Conservation (phyloP, 2,329 filamentous ascomycete species). For the Beauveria bassiana region DNA sequence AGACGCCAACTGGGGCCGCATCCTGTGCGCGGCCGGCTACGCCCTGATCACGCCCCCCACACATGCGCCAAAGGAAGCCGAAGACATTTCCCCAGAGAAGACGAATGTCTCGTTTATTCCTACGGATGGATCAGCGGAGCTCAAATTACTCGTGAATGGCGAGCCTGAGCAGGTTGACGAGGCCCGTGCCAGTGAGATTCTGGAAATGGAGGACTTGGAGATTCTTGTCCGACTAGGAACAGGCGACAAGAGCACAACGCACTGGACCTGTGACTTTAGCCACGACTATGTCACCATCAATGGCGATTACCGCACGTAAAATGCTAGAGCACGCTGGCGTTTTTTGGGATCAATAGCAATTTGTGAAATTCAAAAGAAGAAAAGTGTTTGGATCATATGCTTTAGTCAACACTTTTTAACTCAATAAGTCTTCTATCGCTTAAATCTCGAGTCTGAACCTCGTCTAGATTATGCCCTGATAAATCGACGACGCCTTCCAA, state of each 20-base stretch:
- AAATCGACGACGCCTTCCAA: background rate
- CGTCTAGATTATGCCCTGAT: too few species aligned
- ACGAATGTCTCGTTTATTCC: conserved; percentile 77
- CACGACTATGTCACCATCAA: conserved; percentile 71
- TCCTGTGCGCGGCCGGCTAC: conserved; percentile 91
- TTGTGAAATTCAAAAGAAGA: background rate
- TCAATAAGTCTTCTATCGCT: background rate
- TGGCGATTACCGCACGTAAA: conserved; percentile 57
- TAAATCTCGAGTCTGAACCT: background rate
- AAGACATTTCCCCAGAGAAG: conserved; percentile 57
- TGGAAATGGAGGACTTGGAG: conserved; percentile 71
- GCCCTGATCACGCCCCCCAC: conserved; percentile 53
- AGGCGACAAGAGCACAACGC: conserved; percentile 58
- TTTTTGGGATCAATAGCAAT: background rate
- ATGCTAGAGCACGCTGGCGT: background rate
- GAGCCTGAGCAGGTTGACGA: conserved; percentile 78
- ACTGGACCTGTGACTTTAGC: conserved; percentile 83
- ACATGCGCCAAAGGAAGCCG: conserved; percentile 48
- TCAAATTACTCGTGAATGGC: conserved; percentile 69
- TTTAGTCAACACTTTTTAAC: too few species aligned
- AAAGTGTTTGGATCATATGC: background rate
- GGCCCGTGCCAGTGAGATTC: conserved; percentile 65
- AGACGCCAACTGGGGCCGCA: conserved; percentile 97
- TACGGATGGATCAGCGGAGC: conserved; percentile 64
- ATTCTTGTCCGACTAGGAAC: conserved; percentile 69